Percentiles rank a stretch among this genome's conserved stretches.
phyloP scores from a whole-genome alignment of 2,329 filamentous ascomycete genomes.

The Mariannaea elegans region DNA sequence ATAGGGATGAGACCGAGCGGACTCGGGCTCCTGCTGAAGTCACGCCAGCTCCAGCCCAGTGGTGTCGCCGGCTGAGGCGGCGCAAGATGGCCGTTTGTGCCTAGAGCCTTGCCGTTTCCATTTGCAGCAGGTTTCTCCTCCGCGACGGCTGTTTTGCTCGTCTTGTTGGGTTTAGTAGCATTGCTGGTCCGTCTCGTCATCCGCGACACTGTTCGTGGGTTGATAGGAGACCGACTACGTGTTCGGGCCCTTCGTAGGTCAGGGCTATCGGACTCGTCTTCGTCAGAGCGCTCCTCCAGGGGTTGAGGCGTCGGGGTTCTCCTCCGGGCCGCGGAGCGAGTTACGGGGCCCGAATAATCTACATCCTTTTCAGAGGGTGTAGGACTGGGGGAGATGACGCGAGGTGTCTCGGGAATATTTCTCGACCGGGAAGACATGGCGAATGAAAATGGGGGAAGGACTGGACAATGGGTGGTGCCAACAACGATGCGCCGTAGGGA shows the following conservation, averaged over 20 bases:
- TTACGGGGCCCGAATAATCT: conserved; percentile 75
- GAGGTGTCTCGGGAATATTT: conserved; percentile 77
- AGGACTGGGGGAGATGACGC: conserved; percentile 90
- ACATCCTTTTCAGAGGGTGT: conserved; percentile 55
- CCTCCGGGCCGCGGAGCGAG: conserved; percentile 74
- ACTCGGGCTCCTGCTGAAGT: conserved; percentile 90
- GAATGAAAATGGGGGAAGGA: conserved; percentile 67
- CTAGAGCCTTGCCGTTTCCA: conserved; percentile 44
- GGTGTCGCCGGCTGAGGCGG: conserved; percentile 69
- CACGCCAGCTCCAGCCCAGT: conserved; percentile 79
- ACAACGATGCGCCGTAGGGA: conserved; percentile 60
- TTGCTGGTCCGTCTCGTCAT: conserved; percentile 60
- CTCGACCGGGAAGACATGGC: conserved; percentile 62
- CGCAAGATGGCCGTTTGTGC: conserved; percentile 72
- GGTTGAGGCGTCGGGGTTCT: conserved; percentile 64
- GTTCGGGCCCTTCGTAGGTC: conserved; percentile 71
- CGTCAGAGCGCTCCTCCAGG: conserved; percentile 67
- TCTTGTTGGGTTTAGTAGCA: conserved; percentile 42
- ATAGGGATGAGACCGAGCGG: conserved; percentile 95
- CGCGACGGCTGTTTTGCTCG: conserved; percentile 29
- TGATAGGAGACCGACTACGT: conserved; percentile 75
- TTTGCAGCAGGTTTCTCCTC: conserved; percentile 41
- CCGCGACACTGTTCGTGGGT: conserved; percentile 59
- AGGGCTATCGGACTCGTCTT: conserved; percentile 56
- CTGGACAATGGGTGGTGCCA: conserved; percentile 64